A percentile compares a stretch with the other conserved stretches of the same genome.
Evolutionary conservation across 2,329 filamentous ascomycete genomes (phyloP).

Genomic region (Aspergillus sp.): DNA sequence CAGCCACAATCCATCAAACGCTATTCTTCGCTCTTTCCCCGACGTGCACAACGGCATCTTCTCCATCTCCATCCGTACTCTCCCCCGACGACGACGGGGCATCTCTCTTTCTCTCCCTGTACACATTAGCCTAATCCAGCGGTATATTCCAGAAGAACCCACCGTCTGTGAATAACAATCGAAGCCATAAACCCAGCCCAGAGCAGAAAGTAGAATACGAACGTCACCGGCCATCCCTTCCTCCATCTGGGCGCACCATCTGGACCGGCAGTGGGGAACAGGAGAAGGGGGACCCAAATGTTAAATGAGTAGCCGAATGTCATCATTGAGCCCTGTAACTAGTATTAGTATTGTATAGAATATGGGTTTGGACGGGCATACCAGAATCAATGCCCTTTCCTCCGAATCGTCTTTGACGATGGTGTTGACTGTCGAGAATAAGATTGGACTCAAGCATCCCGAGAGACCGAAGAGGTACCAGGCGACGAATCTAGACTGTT

Average conservation of each 20-base stretch:
- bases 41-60: conserved; percentile 2
- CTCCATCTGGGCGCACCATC: conserved; percentile 44
- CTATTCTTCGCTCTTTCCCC: neutral
- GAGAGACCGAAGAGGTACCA: conserved; percentile 40
- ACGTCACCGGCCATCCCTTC: conserved; percentile 45
- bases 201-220: conserved; percentile 43
- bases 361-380: neutral
- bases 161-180: conserved; percentile 16
- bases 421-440: conserved; percentile 43
- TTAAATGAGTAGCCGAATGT: conserved; percentile 44
- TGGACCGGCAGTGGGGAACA: conserved; percentile 39
- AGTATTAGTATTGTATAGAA: neutral
- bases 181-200: conserved; percentile 30
- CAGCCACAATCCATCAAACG: too few relatives aligned
- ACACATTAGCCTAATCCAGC: neutral
- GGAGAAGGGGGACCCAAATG: conserved; percentile 42
- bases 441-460: conserved; percentile 38
- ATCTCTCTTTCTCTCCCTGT: conserved; percentile 7
- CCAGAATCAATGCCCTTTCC: conserved; percentile 34
- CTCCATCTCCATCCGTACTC: conserved; percentile 7
- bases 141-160: neutral
- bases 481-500: conserved; percentile 30
- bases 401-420: conserved; percentile 37
- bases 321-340: conserved; percentile 41
- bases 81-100: neutral